phyloP scores from a whole-genome alignment of 2,329 filamentous ascomycete genomes.

The Fusarium sororula region DNA sequence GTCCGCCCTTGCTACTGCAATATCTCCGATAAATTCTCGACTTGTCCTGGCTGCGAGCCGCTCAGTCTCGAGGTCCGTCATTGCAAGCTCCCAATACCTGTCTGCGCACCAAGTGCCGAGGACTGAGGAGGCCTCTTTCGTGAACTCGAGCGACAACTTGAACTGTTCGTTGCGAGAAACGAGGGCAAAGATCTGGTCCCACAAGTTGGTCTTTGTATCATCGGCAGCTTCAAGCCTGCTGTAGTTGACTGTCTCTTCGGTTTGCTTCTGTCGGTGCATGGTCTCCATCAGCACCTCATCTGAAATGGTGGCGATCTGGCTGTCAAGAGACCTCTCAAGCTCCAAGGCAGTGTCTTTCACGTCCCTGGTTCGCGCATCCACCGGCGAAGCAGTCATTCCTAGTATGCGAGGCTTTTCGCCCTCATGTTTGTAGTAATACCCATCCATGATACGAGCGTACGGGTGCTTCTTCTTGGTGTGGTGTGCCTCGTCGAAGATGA shows the following conservation, averaged over 20 bases:
- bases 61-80: constrained; percentile 69
- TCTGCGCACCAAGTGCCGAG: constrained; percentile 89
- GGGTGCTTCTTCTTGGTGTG: constrained; percentile 94
- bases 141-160: constrained; percentile 65
- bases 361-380: constrained; percentile 79
- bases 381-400: constrained; percentile 96
- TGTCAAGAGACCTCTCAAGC: constrained; percentile 80
- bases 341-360: constrained; percentile 74
- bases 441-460: constrained; percentile 89
- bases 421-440: constrained; percentile 73
- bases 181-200: constrained; percentile 61
- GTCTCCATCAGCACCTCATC: constrained; percentile 48
- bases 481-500: constrained; percentile 96
- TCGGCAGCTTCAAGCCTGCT: constrained; percentile 53
- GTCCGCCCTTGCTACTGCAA: constrained; percentile 47
- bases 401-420: constrained; percentile 77
- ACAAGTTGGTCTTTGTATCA: constrained; percentile 70
- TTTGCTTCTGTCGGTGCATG: constrained; percentile 46
- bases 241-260: constrained; percentile 62
- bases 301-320: constrained; percentile 79
- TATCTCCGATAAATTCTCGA: constrained; percentile 41
- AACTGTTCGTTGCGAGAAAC: constrained; percentile 58
- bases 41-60: constrained; percentile 69
- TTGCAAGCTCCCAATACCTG: constrained; percentile 76
- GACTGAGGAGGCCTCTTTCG: constrained; percentile 67